Evolutionary conservation across 2,329 filamentous ascomycete species (phyloP).

Genomic region (Orbilia brochopaga): DNA sequence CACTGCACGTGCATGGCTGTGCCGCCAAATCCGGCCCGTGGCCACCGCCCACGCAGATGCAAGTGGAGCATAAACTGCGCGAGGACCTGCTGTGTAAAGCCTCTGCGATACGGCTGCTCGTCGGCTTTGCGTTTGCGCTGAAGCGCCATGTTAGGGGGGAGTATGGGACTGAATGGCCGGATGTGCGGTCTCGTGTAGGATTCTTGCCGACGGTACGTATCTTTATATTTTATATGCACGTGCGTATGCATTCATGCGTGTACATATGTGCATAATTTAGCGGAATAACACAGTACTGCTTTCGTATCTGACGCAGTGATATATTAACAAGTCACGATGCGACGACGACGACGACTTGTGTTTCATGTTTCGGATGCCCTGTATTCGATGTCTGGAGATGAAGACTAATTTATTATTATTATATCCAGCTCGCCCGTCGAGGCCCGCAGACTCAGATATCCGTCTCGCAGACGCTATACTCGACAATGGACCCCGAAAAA

Average conservation of each 20-base stretch:
- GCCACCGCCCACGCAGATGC: constrained; percentile 38
- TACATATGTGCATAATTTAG: no score
- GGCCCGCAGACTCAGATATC: constrained; percentile 34
- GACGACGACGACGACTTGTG: no score
- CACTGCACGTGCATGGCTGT: background rate
- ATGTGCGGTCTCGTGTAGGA: constrained; percentile 44
- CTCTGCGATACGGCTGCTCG: constrained; percentile 44
- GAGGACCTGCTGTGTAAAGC: constrained; percentile 50
- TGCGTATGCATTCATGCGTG: background rate
- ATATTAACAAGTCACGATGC: no score
- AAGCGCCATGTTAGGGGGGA: constrained; percentile 48
- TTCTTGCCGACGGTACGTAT: constrained; percentile 49
- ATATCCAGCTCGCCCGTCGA: constrained; percentile 36
- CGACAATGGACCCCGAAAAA: constrained; percentile 44
- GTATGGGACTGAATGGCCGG: constrained; percentile 50
- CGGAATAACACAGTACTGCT: no score
- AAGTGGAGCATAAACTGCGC: constrained; percentile 44
- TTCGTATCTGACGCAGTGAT: no score
- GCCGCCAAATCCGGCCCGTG: constrained; percentile 7
- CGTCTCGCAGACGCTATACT: constrained; percentile 42
- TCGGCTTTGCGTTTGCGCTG: constrained; percentile 48
- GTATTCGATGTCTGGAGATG: background rate
- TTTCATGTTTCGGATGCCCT: no score
- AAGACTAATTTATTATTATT: background rate
- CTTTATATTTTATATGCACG: background rate